Conservation (phyloP, 805 yeast genomes). For the Tetrapisispora pingtungensis region DNA sequence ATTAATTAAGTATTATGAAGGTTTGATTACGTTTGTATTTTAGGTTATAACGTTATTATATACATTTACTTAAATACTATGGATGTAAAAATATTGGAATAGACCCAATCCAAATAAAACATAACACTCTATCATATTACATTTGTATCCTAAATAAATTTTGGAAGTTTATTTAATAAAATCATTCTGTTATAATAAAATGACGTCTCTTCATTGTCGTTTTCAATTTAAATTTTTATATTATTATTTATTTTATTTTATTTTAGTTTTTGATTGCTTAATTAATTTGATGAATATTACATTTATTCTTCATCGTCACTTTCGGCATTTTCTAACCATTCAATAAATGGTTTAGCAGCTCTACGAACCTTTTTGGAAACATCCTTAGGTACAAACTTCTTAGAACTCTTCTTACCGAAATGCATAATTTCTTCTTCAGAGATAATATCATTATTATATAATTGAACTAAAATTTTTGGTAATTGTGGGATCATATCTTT, state of each 20-base stretch:
- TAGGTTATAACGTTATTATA: background rate
- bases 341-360: conserved; percentile 91
- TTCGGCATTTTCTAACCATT: conserved; percentile 93
- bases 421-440: conserved; percentile 70
- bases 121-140: background rate
- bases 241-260: background rate
- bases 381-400: conserved; percentile 89
- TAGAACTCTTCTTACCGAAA: conserved; percentile 85
- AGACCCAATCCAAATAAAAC: background rate
- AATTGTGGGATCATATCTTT: conserved; percentile 59
- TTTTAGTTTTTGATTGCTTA: background rate
- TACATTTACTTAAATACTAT: background rate
- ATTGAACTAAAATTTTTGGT: conserved; percentile 71
- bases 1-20: no score
- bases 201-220: no score
- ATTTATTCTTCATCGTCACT: conserved; percentile 52
- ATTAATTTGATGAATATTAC: background rate
- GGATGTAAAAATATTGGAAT: background rate
- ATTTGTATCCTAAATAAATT: no score
- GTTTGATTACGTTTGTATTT: no score
- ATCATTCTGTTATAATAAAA: no score
- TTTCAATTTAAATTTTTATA: no score
- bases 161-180: no score
- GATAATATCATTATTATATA: conserved; percentile 75
- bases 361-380: conserved; percentile 86